Evolutionary conservation across 73 alveolate genomes (phyloP).

Genomic region (Paramecium bursaria): DNA sequence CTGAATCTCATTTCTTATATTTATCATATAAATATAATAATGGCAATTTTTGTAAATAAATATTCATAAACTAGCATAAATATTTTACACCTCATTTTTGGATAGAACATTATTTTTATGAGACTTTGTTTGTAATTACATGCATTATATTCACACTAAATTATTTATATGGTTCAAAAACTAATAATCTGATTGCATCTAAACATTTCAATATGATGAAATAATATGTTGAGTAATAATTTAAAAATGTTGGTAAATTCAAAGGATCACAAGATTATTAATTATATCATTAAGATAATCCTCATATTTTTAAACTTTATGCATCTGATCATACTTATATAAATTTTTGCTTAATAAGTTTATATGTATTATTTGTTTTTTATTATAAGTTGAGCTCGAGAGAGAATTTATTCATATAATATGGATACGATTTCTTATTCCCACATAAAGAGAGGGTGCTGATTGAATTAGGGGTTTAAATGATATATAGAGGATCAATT

Average conservation of each 20-base stretch:
- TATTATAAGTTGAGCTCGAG: not conserved
- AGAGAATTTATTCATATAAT: constrained; percentile 40
- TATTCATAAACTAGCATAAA: not conserved
- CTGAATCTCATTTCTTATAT: no score
- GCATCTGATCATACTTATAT: constrained; percentile 20
- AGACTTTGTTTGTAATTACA: constrained; percentile 2
- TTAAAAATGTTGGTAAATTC: constrained; percentile 50
- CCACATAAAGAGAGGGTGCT: constrained; percentile 25
- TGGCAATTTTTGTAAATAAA: no score
- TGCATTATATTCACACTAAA: not conserved
- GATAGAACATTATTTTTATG: constrained; percentile 38
- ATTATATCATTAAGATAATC: constrained; percentile 32
- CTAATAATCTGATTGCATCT: not conserved
- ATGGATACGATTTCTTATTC: constrained; percentile 41
- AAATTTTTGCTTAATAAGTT: constrained; percentile 38
- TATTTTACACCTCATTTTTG: constrained; percentile 39
- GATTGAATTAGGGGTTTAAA: constrained; percentile 41
- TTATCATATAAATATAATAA: no score
- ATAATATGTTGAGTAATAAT: not conserved
- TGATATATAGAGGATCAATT: constrained; percentile 12
- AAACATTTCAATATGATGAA: not conserved
- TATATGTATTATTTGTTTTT: not conserved
- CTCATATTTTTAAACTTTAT: constrained; percentile 43
- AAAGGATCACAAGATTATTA: not conserved
- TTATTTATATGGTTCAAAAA: constrained; percentile 5